phyloP scores from a whole-genome alignment of 208 protist genomes.

The Trypanosoma melophagium region DNA sequence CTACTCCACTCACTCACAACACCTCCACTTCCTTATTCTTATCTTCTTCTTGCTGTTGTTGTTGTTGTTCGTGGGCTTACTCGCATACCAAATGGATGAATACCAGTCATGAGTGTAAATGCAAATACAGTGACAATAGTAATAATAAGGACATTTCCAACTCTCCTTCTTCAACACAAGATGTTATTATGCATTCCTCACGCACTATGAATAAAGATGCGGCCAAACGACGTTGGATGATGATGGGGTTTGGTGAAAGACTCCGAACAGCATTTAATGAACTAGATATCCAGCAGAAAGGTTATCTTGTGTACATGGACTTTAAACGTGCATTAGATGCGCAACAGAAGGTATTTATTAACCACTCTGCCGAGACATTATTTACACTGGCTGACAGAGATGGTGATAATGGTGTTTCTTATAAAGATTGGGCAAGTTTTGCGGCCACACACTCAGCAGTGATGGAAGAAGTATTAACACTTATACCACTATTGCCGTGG shows the following conservation, averaged over 20 bases:
- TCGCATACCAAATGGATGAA: no score
- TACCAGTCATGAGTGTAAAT: no score
- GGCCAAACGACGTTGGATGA: no score
- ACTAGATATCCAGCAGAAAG: slow-evolving; percentile 23
- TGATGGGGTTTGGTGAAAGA: neutral
- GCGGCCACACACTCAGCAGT: slow-evolving; percentile 41
- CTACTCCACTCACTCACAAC: no score
- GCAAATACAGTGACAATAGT: no score
- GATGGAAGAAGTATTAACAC: slow-evolving; percentile 38
- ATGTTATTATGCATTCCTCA: neutral
- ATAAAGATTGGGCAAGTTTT: slow-evolving; percentile 56
- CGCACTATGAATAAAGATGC: neutral
- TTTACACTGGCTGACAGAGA: slow-evolving; percentile 52
- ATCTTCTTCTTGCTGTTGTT: no score
- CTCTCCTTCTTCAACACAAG: no score
- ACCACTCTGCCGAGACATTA: slow-evolving; percentile 34
- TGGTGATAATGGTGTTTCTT: slow-evolving; percentile 46
- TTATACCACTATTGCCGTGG: no score
- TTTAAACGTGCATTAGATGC: slow-evolving; percentile 12
- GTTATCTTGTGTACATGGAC: slow-evolving; percentile 37
- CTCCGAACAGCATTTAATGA: slow-evolving; percentile 26
- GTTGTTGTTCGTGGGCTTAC: no score
- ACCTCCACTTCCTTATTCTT: no score
- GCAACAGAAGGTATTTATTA: slow-evolving; percentile 5
- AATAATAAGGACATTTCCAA: no score